Percentiles rank a stretch among this genome's conserved stretches.
phyloP scores from a whole-genome alignment of 2,329 filamentous ascomycete genomes.

The Xylariaceae sp. region DNA sequence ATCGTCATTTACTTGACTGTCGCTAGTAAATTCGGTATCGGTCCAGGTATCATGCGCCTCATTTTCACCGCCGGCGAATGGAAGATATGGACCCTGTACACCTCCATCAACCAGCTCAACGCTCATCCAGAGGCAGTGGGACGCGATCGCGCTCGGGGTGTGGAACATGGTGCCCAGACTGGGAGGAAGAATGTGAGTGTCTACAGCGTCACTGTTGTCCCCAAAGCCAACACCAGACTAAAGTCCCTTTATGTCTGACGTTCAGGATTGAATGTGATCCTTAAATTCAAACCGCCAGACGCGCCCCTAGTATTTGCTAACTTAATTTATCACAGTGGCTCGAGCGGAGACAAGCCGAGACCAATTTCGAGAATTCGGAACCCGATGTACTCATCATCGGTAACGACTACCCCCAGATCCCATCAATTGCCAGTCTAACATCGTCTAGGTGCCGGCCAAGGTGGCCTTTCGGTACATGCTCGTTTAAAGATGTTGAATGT shows the following conservation, averaged over 20 bases:
- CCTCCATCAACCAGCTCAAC: constrained; percentile 41
- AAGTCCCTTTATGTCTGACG: neutral
- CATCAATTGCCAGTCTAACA: constrained; percentile 4
- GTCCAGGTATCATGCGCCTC: constrained; percentile 46
- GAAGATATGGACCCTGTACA: constrained; percentile 49
- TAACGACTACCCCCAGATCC: constrained; percentile 17
- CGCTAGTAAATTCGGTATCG: constrained; percentile 41
- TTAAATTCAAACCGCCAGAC: too few relatives aligned
- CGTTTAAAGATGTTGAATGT: constrained; percentile 51
- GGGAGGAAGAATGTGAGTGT: constrained; percentile 39
- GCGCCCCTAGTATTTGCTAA: neutral
- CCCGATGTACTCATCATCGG: constrained; percentile 54
- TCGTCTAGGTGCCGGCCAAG: constrained; percentile 48
- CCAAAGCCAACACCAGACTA: too few relatives aligned
- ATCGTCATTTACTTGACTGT: constrained; percentile 46
- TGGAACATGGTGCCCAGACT: constrained; percentile 40
- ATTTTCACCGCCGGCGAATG: constrained; percentile 36
- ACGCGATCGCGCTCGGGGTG: constrained; percentile 41
- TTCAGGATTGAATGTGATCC: too few relatives aligned
- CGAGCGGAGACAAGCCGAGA: constrained; percentile 42
- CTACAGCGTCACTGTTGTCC: neutral
- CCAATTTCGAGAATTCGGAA: constrained; percentile 41
- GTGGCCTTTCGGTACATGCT: constrained; percentile 46
- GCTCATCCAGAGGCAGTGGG: constrained; percentile 40
- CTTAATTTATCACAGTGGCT: constrained; percentile 34